Conservation (phyloP, 768 basidiomycete genomes). For the Hortiboletus campestris region DNA sequence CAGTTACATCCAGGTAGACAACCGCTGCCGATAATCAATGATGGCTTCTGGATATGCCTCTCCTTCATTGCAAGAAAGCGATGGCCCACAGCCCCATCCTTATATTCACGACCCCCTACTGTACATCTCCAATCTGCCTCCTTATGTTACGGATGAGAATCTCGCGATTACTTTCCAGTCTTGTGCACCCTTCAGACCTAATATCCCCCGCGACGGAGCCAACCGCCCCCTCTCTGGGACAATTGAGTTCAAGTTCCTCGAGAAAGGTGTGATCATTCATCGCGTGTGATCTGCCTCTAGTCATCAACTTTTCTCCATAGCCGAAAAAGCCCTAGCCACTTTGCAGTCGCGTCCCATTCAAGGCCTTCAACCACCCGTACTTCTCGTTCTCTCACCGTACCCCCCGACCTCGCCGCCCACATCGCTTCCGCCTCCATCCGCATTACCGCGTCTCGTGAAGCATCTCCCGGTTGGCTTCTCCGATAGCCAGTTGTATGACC, state of each 20-base stretch:
- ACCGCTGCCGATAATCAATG: conserved; percentile 31
- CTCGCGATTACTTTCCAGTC: conserved; percentile 69
- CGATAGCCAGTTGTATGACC: conserved; percentile 76
- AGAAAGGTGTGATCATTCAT: conserved; percentile 58
- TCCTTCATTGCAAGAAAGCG: conserved; percentile 31
- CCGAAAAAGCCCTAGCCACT: conserved; percentile 86
- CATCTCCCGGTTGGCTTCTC: conserved; percentile 70
- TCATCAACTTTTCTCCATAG: conserved; percentile 37
- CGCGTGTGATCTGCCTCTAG: conserved; percentile 1
- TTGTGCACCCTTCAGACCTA: conserved; percentile 82
- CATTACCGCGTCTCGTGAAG: conserved; percentile 79
- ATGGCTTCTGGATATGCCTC: conserved; percentile 37
- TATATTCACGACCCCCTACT: conserved; percentile 82
- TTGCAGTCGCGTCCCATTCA: conserved; percentile 75
- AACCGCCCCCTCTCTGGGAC: conserved; percentile 59
- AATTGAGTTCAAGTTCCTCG: conserved; percentile 81
- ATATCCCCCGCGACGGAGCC: conserved; percentile 60
- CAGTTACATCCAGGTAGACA: conserved; percentile 18
- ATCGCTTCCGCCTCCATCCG: conserved; percentile 70
- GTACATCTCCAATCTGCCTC: conserved; percentile 76
- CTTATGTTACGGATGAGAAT: conserved; percentile 72
- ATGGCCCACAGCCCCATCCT: conserved; percentile 56
- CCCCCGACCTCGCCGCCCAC: conserved; percentile 77
- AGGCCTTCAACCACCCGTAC: conserved; percentile 53
- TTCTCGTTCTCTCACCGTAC: conserved; percentile 76